Conservation (phyloP, 306 rosid species). For the Lathyrus tuberosus region DNA sequence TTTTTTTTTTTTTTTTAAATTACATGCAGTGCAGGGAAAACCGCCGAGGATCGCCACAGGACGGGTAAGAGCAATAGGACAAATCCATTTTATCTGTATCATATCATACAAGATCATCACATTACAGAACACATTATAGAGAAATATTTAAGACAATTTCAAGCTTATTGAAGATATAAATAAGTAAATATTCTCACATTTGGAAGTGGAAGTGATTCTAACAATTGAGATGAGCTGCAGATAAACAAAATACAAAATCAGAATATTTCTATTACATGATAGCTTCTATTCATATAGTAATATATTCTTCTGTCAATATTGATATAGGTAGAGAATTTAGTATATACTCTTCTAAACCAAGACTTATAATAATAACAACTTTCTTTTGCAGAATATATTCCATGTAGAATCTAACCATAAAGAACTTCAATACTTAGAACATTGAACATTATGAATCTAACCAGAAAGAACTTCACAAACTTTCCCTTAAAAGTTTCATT, state of each 20-base stretch:
- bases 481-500: constrained; percentile 44
- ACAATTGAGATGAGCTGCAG: constrained; percentile 90
- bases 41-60: constrained; percentile 92
- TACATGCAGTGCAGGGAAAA: constrained; percentile 97
- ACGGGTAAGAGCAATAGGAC: constrained; percentile 99
- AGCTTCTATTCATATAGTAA: constrained; percentile 27
- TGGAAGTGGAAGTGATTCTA: constrained; percentile 88
- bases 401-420: constrained; percentile 53
- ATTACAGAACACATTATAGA: constrained; percentile 10
- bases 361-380: constrained; percentile 38
- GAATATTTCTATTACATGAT: constrained; percentile 29
- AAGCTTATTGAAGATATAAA: no score
- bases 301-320: constrained; percentile 46
- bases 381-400: constrained; percentile 53
- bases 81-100: constrained; percentile 94
- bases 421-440: constrained; percentile 43
- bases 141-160: no score
- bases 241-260: constrained; percentile 47
- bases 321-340: constrained; percentile 44
- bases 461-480: constrained; percentile 47
- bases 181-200: constrained; percentile 59
- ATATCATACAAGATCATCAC: constrained; percentile 35
- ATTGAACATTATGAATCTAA: constrained; percentile 30
- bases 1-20: constrained; percentile 28
- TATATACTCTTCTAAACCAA: constrained; percentile 48